Conservation (phyloP, 2,329 filamentous ascomycete genomes). For the Diaporthe australafricana region DNA sequence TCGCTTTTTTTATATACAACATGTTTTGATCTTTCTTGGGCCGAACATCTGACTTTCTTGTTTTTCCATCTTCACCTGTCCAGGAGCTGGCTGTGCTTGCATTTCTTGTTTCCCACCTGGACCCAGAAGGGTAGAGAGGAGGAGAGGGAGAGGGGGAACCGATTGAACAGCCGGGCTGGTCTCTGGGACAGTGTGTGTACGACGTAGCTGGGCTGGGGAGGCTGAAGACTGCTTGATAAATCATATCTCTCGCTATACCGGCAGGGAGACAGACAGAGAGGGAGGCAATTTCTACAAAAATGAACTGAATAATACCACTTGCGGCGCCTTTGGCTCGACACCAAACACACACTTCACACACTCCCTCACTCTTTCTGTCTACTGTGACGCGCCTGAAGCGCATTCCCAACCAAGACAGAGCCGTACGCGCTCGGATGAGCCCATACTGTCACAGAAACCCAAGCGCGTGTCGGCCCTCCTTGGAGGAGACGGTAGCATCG, state of each 20-base stretch:
- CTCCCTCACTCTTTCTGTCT: neutral
- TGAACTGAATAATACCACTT: slow-evolving; percentile 23
- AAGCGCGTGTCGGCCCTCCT: neutral
- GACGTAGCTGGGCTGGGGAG: slow-evolving; percentile 16
- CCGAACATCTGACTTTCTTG: neutral
- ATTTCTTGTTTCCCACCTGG: neutral
- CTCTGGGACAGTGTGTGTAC: slow-evolving; percentile 7
- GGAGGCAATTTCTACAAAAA: neutral
- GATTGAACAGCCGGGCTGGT: neutral
- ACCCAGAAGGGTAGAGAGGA: neutral
- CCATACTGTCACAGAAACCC: neutral
- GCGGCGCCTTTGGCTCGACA: neutral
- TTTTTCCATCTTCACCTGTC: neutral
- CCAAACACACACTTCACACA: too few species aligned
- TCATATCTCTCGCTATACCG: neutral
- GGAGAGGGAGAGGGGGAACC: neutral
- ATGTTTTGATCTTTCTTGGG: slow-evolving; percentile 24
- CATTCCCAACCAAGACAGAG: neutral
- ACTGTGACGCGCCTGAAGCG: slow-evolving; percentile 11
- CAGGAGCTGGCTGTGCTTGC: slow-evolving; percentile 8
- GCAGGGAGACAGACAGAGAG: slow-evolving; percentile 2
- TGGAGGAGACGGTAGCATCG: slow-evolving; percentile 1
- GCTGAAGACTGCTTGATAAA: slow-evolving; percentile 25
- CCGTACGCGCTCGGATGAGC: neutral
- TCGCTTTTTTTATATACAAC: neutral